phyloP scores from a whole-genome alignment of 768 basidiomycete species.

The Mycena alexandri region DNA sequence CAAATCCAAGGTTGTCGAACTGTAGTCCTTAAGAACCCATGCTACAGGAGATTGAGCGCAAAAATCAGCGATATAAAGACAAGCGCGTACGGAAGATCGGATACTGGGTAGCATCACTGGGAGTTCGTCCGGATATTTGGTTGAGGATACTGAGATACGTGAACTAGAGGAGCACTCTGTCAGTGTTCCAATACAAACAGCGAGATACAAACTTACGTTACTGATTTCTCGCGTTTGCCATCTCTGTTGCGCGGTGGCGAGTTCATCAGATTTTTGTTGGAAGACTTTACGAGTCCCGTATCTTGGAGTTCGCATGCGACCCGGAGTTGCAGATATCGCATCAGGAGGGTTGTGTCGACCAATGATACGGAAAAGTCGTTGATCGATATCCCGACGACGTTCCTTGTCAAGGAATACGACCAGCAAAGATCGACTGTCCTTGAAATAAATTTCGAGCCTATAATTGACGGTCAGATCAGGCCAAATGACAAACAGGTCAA shows the following conservation, averaged over 20 bases:
- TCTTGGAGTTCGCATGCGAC: slow-evolving; percentile 67
- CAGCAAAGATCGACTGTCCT: slow-evolving; percentile 89
- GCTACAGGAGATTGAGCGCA: slow-evolving; percentile 57
- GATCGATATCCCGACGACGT: slow-evolving; percentile 71
- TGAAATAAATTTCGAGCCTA: slow-evolving; percentile 93
- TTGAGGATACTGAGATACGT: slow-evolving; percentile 91
- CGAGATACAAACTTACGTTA: slow-evolving; percentile 67
- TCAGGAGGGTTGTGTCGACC: slow-evolving; percentile 54
- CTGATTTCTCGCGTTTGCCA: slow-evolving; percentile 95
- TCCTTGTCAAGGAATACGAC: slow-evolving; percentile 83
- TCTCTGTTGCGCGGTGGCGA: slow-evolving; percentile 78
- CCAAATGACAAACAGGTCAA: slow-evolving; percentile 27
- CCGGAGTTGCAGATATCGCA: slow-evolving; percentile 56
- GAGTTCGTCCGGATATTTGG: slow-evolving; percentile 92
- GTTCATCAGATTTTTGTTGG: slow-evolving; percentile 67
- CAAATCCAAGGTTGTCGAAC: slow-evolving; percentile 76
- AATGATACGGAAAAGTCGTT: slow-evolving; percentile 64
- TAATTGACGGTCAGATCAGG: slow-evolving; percentile 1
- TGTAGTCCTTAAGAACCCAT: slow-evolving; percentile 92
- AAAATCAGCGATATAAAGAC: background rate
- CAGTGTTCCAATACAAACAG: background rate
- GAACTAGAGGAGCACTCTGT: slow-evolving; percentile 63
- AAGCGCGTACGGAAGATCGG: slow-evolving; percentile 83
- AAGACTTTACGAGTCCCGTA: slow-evolving; percentile 58
- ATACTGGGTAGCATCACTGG: slow-evolving; percentile 95